Conservation (phyloP, 2,329 filamentous ascomycete species). For the Cordyceps cicadae region DNA sequence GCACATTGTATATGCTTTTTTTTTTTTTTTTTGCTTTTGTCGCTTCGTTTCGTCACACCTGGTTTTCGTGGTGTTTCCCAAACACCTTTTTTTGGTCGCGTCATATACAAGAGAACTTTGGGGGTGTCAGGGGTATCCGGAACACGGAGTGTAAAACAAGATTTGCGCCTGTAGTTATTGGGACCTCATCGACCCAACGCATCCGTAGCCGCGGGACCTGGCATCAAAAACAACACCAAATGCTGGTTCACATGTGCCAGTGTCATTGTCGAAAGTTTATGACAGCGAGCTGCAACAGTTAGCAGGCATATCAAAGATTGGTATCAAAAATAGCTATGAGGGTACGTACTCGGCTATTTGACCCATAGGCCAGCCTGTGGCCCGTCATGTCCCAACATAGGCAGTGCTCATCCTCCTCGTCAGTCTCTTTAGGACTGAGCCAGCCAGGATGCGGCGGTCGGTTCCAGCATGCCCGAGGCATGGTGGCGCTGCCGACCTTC, state of each 20-base stretch:
- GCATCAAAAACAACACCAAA: background rate
- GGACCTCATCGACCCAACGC: too few species aligned
- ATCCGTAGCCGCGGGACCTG: background rate
- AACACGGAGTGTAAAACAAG: constrained; percentile 1
- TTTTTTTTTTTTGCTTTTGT: background rate
- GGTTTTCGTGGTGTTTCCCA: background rate
- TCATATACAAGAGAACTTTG: background rate
- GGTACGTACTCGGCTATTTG: constrained; percentile 50
- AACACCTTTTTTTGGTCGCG: background rate
- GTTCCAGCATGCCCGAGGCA: constrained; percentile 54
- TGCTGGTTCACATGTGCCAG: background rate
- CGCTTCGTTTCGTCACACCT: background rate
- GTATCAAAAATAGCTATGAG: background rate
- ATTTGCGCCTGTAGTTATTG: background rate
- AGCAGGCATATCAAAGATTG: background rate
- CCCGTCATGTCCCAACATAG: constrained; percentile 55
- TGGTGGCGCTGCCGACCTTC: constrained; percentile 51
- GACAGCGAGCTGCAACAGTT: constrained; percentile 34
- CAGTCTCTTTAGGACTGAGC: constrained; percentile 48
- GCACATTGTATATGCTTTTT: background rate
- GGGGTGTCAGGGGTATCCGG: background rate
- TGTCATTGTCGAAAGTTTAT: constrained; percentile 40
- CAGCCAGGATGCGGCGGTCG: constrained; percentile 47
- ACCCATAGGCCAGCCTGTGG: constrained; percentile 54
- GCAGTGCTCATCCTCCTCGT: constrained; percentile 54